Evolutionary conservation across 169 alveolate species (phyloP).

Genomic region (Plasmodium gallinaceum): DNA sequence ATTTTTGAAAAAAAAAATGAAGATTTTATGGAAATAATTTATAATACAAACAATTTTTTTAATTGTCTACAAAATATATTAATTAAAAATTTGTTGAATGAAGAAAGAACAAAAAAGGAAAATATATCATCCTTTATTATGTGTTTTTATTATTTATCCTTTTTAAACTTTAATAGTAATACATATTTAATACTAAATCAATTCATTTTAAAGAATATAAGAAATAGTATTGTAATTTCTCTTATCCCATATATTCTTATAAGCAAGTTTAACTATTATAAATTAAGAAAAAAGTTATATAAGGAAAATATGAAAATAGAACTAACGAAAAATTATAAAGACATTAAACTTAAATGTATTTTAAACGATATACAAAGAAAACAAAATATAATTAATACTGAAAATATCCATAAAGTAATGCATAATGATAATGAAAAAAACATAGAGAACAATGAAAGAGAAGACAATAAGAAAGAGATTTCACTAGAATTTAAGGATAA

Average conservation of each 20-base stretch:
- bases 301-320: neutral
- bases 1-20: conserved; percentile 22
- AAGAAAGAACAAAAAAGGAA: neutral
- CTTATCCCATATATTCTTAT: conserved; percentile 44
- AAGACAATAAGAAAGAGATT: neutral
- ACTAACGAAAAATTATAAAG: neutral
- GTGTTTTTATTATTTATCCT: conserved; percentile 64
- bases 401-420: neutral
- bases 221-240: neutral
- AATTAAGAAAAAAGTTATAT: conserved; percentile 1
- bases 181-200: conserved; percentile 2
- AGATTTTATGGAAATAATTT: conserved; percentile 9
- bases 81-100: conserved; percentile 15
- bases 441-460: neutral
- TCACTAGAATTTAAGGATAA: neutral
- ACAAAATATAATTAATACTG: neutral
- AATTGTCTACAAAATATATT: conserved; percentile 21
- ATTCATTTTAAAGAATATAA: conserved; percentile 15
- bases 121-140: conserved; percentile 6
- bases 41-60: conserved; percentile 10
- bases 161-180: conserved; percentile 21
- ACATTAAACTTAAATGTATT: neutral
- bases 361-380: neutral
- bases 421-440: neutral
- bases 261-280: conserved; percentile 51